phyloP scores from a whole-genome alignment of 2,329 filamentous ascomycete genomes.

The Ophiosphaerella korrae region DNA sequence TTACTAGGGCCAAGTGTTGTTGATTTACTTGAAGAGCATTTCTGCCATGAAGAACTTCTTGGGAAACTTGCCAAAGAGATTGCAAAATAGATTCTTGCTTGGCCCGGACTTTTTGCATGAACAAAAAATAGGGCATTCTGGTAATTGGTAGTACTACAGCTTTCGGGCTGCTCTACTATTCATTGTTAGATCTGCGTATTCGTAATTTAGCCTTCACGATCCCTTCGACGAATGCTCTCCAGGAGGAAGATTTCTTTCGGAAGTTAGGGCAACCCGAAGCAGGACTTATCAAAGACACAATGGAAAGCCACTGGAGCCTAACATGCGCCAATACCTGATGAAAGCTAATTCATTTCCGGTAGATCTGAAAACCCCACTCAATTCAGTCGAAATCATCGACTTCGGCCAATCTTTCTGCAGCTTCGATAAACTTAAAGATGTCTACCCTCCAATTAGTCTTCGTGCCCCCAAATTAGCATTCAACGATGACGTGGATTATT shows the following conservation, averaged over 20 bases:
- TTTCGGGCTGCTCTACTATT: constrained; percentile 6
- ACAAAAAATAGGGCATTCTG: constrained; percentile 31
- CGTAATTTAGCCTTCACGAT: constrained; percentile 32
- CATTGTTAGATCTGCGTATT: constrained; percentile 29
- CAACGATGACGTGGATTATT: constrained; percentile 40
- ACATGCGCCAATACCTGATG: constrained; percentile 27
- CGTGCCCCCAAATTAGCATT: constrained; percentile 49
- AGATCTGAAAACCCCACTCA: not conserved
- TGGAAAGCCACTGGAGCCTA: constrained; percentile 18
- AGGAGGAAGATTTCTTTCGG: too few relatives aligned
- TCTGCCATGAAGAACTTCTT: constrained; percentile 46
- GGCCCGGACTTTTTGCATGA: constrained; percentile 27
- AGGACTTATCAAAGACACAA: constrained; percentile 21
- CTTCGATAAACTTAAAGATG: constrained; percentile 22
- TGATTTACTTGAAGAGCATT: constrained; percentile 40
- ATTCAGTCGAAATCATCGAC: constrained; percentile 35
- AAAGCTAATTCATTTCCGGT: constrained; percentile 9
- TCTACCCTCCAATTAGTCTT: constrained; percentile 44
- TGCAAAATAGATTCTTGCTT: constrained; percentile 21
- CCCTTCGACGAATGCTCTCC: constrained; percentile 5
- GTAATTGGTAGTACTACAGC: constrained; percentile 12
- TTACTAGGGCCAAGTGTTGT: constrained; percentile 50
- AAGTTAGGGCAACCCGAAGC: too few relatives aligned
- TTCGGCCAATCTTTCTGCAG: constrained; percentile 47
- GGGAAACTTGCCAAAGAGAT: constrained; percentile 46